These are phyloP conservation scores for Paramecium tetraurelia DNA, from an alignment of 73 alveolate species.

Conservation along the genomic window DNA sequence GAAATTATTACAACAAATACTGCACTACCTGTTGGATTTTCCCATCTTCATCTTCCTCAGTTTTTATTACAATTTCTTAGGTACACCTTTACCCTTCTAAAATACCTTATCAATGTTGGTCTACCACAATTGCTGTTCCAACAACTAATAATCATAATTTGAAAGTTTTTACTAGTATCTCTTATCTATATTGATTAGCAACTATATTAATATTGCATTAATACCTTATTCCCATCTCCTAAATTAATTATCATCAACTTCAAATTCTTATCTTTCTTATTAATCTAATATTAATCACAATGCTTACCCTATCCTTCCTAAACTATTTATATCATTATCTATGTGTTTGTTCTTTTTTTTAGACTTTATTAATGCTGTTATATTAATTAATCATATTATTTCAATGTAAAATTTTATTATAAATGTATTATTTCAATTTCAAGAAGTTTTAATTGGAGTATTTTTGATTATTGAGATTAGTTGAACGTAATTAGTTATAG, in stretches of 20 bases:
- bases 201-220: background rate
- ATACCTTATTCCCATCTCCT: conserved; percentile 11
- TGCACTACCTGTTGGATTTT: conserved; percentile 13
- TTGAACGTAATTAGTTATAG: too few species aligned
- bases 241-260: background rate
- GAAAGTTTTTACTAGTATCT: background rate
- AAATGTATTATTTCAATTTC: background rate
- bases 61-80: background rate
- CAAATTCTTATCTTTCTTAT: background rate
- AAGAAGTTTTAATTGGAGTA: too few species aligned
- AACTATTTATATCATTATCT: background rate
- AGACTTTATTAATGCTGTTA: background rate
- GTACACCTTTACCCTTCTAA: background rate
- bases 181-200: background rate
- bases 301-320: background rate
- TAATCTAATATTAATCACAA: background rate
- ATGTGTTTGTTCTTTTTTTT: background rate
- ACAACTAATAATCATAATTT: background rate
- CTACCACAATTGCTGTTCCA: background rate
- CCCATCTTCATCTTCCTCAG: conserved; percentile 50
- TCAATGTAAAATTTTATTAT: background rate
- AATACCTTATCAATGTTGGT: background rate
- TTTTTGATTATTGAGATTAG: background rate
- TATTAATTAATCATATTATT: background rate
- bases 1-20: conserved; percentile 34